phyloP scores from a whole-genome alignment of 306 rosid genomes.

The Dalbergia cochinchinensis region DNA sequence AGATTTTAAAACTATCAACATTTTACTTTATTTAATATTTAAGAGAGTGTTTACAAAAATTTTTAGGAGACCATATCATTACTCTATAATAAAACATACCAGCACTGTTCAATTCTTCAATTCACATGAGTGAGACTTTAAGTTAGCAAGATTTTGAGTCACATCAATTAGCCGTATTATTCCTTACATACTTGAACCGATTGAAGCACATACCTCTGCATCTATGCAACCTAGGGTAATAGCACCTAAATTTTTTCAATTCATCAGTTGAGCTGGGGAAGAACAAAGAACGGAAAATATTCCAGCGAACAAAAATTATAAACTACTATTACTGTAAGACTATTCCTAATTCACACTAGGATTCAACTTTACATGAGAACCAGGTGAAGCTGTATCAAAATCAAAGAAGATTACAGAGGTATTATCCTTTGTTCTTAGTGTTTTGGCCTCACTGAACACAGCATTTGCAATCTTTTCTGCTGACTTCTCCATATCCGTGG shows the following conservation, averaged over 20 bases:
- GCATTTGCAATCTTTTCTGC: constrained; percentile 83
- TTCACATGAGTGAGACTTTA: too few relatives aligned
- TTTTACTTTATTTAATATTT: too few relatives aligned
- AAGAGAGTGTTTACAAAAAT: too few relatives aligned
- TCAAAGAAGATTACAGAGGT: constrained; percentile 92
- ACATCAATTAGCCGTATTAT: too few relatives aligned
- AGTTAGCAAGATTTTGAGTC: too few relatives aligned
- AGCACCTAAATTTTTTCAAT: not conserved
- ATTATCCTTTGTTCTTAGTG: constrained; percentile 95
- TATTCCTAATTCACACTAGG: constrained; percentile 62
- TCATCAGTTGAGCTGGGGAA: constrained; percentile 24
- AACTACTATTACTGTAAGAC: constrained; percentile 49
- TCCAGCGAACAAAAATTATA: constrained; percentile 35
- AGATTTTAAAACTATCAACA: too few relatives aligned
- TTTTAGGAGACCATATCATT: too few relatives aligned
- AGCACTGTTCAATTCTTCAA: too few relatives aligned
- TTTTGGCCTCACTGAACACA: constrained; percentile 91
- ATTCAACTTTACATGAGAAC: constrained; percentile 78
- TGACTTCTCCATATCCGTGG: constrained; percentile 53
- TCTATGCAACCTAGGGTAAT: not conserved
- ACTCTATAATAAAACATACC: too few relatives aligned
- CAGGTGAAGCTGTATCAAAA: constrained; percentile 65
- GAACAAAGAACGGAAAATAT: constrained; percentile 37
- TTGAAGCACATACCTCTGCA: not conserved
- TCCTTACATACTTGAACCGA: too few relatives aligned